Evolutionary conservation across 108 stramenopile species (phyloP), one percentile per base, ranked within the genome.

Genomic region (Parietichytrium sp.): DNA sequence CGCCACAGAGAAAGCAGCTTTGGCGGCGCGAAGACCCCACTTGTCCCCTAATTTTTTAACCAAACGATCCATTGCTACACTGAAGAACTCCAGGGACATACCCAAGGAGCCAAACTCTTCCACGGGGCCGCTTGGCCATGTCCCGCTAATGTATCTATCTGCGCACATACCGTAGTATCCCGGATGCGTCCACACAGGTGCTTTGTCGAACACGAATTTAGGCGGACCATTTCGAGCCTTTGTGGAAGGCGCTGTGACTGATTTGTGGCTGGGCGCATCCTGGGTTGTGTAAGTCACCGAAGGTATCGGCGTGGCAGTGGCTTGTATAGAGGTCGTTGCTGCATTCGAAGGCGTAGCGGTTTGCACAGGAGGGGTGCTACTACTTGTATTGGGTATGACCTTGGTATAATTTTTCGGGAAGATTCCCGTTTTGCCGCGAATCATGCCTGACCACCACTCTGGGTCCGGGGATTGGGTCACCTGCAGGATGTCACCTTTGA

Each of bases 161-260:
- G 61, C 61, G 3, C 38, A 72, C 61, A 72, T 72, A 16, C 61
- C 61, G 61, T 45, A 45, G 42, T 45, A 72, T 31, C 61, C 61
- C 6, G 61, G 61, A 72, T 72, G 61, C 20, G 38, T 36, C 61
- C 61, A 72, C n/a, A 72, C 23, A n/a, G 61, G 61, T 42, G 36
- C 61, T n/a, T 6, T 25, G 20, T 42, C 61, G 20, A 72, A n/a
- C 20, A 72, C 20, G 20, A 72, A 72, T n/a, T 42, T 42, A 12
- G 10, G 52, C 52, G 18, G 8, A 6, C 6, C 18, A 13, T 8
- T 53, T 2, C 20, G 52, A 27, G 18, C 52, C 52, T 8, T 27
- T 29, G n/a, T 29, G 52, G n/a, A 36, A 16, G 38, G 61, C 42
- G 33, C 45, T 36, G 42, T 25, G 33, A n/a, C 61, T 33, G 61